A percentile compares a stretch with the other conserved stretches of the same genome.
Evolutionary conservation across 1,284 basidiomycete species (phyloP).

Genomic region (Hypsizygus ulmarius): DNA sequence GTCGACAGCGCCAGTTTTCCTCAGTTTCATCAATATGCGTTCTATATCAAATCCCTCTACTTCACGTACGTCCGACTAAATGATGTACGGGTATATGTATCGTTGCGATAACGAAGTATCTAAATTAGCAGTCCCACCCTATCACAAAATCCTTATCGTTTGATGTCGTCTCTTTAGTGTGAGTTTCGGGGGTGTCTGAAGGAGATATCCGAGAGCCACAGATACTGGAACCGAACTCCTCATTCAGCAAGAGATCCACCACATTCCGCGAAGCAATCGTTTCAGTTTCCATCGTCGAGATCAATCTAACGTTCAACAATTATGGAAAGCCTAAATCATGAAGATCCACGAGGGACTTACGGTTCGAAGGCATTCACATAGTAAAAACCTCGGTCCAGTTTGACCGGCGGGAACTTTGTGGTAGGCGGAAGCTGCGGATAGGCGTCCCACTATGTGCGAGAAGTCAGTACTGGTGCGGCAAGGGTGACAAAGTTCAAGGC

Average conservation of each 20-base stretch:
- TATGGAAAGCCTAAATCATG: slow-evolving; percentile 12
- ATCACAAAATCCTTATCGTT: slow-evolving; percentile 47
- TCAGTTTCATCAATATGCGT: no score
- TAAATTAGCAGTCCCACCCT: slow-evolving; percentile 63
- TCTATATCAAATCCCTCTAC: no score
- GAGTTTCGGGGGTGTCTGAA: slow-evolving; percentile 20
- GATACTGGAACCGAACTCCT: slow-evolving; percentile 63
- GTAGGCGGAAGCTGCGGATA: slow-evolving; percentile 74
- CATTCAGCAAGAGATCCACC: slow-evolving; percentile 71
- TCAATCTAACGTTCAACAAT: slow-evolving; percentile 47
- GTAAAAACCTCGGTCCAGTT: slow-evolving; percentile 75
- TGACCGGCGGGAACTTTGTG: slow-evolving; percentile 68
- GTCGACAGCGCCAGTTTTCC: no score
- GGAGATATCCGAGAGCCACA: slow-evolving; percentile 43
- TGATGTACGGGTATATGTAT: slow-evolving; percentile 1
- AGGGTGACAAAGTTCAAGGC: slow-evolving; percentile 1
- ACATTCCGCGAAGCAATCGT: slow-evolving; percentile 82
- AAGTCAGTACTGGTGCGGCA: slow-evolving; percentile 5
- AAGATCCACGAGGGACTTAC: slow-evolving; percentile 38
- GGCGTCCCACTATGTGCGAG: slow-evolving; percentile 64
- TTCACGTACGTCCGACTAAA: background rate
- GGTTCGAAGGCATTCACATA: slow-evolving; percentile 91
- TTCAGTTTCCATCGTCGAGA: slow-evolving; percentile 91
- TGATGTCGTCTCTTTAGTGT: slow-evolving; percentile 5
- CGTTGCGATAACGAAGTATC: slow-evolving; percentile 2